These are phyloP conservation scores for Kuraishia piskuri DNA, from an alignment of 805 yeast species.

Conservation along the genomic window DNA sequence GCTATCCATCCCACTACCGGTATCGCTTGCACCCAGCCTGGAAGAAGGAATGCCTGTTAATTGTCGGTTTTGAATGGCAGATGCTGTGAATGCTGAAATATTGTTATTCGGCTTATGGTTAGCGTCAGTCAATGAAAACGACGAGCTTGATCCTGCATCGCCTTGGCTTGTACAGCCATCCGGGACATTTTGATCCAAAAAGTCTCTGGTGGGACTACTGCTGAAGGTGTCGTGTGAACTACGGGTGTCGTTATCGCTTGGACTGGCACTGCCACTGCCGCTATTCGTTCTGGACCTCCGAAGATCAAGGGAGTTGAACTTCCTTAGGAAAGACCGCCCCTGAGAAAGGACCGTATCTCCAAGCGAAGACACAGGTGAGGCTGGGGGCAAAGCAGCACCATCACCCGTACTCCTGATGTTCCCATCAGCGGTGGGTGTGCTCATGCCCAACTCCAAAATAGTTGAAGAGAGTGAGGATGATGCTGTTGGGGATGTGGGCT, in stretches of 20 bases:
- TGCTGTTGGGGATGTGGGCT: not conserved
- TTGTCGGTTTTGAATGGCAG: not conserved
- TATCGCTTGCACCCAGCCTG: not conserved
- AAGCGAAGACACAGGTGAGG: not conserved
- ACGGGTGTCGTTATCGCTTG: not conserved
- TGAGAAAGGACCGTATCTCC: not conserved
- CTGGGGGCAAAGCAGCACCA: not conserved
- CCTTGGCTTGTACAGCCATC: too few relatives aligned
- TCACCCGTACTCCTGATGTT: not conserved
- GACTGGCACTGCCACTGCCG: not conserved
- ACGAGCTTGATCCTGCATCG: not conserved
- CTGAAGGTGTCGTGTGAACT: not conserved
- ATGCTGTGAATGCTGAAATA: not conserved
- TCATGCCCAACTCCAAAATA: not conserved
- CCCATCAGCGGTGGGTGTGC: not conserved
- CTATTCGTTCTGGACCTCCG: not conserved
- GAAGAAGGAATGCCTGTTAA: not conserved
- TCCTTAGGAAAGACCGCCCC: not conserved
- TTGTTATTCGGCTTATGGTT: not conserved
- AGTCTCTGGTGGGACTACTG: not conserved
- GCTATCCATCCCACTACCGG: not conserved
- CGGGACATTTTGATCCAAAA: not conserved
- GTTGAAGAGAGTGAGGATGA: not conserved
- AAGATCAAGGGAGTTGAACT: not conserved
- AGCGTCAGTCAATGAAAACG: not conserved